These are phyloP conservation scores for Mucor circinelloides DNA, from an alignment of 371 early-diverging fungal species.

Conservation along the genomic window DNA sequence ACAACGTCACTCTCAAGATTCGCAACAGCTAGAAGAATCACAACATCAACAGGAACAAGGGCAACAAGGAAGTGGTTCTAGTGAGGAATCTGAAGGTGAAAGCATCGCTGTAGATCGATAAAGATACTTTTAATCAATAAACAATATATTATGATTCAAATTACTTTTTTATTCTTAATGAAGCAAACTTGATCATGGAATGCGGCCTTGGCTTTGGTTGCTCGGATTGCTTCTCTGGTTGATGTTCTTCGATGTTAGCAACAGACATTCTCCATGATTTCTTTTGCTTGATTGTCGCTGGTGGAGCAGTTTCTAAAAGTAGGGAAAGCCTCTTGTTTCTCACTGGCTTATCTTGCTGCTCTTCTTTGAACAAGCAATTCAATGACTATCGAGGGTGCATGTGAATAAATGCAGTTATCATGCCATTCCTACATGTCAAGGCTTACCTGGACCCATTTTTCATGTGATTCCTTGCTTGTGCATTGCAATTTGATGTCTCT, in stretches of 20 bases:
- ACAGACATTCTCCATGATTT: slow-evolving; percentile 10
- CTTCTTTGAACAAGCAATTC: slow-evolving; percentile 12
- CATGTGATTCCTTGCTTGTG: slow-evolving; percentile 56
- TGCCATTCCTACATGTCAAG: background rate
- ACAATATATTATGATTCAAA: background rate
- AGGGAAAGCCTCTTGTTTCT: slow-evolving; percentile 13
- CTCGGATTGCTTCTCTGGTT: background rate
- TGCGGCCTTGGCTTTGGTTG: background rate
- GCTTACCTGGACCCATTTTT: slow-evolving; percentile 52
- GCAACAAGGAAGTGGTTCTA: no score
- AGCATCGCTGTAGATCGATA: no score
- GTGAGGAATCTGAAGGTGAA: no score
- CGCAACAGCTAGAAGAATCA: no score
- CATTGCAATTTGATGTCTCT: slow-evolving; percentile 68
- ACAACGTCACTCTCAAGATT: no score
- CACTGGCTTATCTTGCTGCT: background rate
- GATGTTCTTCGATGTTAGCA: background rate
- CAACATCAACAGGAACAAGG: no score
- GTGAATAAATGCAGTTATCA: background rate
- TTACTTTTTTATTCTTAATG: background rate
- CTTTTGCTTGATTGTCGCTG: slow-evolving; percentile 10
- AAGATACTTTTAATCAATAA: background rate
- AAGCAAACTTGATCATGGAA: background rate
- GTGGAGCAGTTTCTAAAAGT: slow-evolving; percentile 12
- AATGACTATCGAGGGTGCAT: slow-evolving; percentile 9